Conservation (phyloP, 2,329 filamentous ascomycete genomes). For the Leptographium lundbergii region DNA sequence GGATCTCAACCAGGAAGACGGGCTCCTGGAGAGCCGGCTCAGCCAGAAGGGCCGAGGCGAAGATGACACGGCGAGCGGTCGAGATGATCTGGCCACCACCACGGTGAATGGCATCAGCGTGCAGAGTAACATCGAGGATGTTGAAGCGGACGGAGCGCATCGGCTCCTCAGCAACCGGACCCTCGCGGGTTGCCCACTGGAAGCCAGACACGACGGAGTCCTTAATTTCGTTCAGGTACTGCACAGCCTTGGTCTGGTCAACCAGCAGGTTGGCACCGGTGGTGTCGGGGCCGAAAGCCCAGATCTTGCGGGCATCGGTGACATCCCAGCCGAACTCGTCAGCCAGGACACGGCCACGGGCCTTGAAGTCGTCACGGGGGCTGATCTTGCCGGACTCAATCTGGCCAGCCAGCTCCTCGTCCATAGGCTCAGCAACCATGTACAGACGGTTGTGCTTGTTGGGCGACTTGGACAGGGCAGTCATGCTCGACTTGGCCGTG, state of each 20-base stretch:
- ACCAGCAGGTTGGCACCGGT: constrained; percentile 96
- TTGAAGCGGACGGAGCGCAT: constrained; percentile 97
- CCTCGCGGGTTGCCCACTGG: constrained; percentile 98
- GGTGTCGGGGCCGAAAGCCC: constrained; percentile 98
- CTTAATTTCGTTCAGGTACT: constrained; percentile 99
- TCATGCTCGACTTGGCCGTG: constrained; percentile 72
- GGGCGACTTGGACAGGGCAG: constrained; percentile 96
- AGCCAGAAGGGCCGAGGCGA: constrained; percentile 82
- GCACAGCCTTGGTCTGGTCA: constrained; percentile 99
- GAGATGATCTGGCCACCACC: constrained; percentile 98
- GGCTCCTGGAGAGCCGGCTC: constrained; percentile 89
- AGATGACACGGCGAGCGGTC: constrained; percentile 93
- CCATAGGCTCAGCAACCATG: constrained; percentile 80
- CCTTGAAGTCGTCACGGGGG: constrained; percentile 98
- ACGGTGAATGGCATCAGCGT: constrained; percentile 99
- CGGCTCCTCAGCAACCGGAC: constrained; percentile 94
- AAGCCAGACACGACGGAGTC: constrained; percentile 99
- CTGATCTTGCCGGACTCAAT: constrained; percentile 88
- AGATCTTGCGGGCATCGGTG: constrained; percentile 99
- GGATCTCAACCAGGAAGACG: constrained; percentile 98
- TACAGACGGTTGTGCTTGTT: constrained; percentile 99
- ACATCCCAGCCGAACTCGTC: constrained; percentile 99
- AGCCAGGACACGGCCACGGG: constrained; percentile 86
- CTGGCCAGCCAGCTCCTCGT: constrained; percentile 79
- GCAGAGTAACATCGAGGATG: constrained; percentile 97